phyloP scores from a whole-genome alignment of 331 rosid genomes.

The Stylosanthes scabra region DNA sequence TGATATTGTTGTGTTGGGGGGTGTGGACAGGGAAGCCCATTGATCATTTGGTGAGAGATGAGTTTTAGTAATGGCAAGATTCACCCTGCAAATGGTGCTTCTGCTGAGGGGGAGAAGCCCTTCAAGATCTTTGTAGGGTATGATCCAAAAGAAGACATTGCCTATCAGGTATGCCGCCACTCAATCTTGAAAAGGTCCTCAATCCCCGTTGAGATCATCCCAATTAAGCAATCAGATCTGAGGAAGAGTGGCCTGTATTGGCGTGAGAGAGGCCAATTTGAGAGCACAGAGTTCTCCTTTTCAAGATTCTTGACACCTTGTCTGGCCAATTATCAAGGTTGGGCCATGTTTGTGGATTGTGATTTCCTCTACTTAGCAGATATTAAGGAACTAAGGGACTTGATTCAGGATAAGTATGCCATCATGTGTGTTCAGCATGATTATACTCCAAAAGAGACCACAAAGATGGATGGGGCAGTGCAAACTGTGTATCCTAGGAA shows the following conservation, averaged over 20 bases:
- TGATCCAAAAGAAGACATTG: conserved; percentile 76
- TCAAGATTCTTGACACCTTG: conserved; percentile 86
- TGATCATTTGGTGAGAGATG: conserved; percentile 41
- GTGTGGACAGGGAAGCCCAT: conserved; percentile 34
- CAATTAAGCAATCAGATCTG: conserved; percentile 86
- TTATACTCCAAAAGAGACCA: conserved; percentile 87
- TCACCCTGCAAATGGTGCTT: conserved; percentile 24
- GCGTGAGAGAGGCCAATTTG: conserved; percentile 87
- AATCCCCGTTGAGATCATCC: conserved; percentile 80
- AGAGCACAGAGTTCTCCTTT: conserved; percentile 97
- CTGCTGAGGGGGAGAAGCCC: conserved; percentile 39
- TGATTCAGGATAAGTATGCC: conserved; percentile 68
- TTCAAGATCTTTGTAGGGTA: conserved; percentile 90
- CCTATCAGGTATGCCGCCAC: conserved; percentile 75
- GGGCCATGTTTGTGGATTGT: conserved; percentile 97
- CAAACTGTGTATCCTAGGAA: conserved; percentile 95
- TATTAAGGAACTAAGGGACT: conserved; percentile 66
- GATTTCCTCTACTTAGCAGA: conserved; percentile 81
- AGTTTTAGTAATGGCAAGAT: conserved; percentile 48
- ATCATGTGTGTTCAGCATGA: conserved; percentile 94
- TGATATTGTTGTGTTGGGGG: conserved; percentile 21
- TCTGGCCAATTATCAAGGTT: conserved; percentile 68
- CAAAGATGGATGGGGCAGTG: conserved; percentile 95
- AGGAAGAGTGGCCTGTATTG: conserved; percentile 69
- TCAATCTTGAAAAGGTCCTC: conserved; percentile 80